Evolutionary conservation across 2,329 filamentous ascomycete genomes (phyloP).

Genomic region (Claviceps monticola): DNA sequence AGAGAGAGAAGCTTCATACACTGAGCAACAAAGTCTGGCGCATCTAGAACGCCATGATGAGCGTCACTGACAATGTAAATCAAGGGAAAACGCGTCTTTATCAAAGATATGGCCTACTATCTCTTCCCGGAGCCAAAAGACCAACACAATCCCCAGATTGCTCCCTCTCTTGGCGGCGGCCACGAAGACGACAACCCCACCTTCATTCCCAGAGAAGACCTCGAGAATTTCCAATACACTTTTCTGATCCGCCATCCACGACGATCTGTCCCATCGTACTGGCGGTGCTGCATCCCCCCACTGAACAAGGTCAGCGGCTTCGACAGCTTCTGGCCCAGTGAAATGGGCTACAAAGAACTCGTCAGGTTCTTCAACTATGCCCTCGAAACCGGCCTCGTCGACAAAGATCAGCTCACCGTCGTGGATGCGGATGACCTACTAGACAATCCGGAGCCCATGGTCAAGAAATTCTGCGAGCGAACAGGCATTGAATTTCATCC

Average conservation of each 20-base stretch:
- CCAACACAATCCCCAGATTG: constrained; percentile 50
- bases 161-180: constrained; percentile 62
- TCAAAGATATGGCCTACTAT: constrained; percentile 97
- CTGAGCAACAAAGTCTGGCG: background rate
- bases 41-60: background rate
- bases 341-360: constrained; percentile 85
- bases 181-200: constrained; percentile 63
- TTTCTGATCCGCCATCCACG: constrained; percentile 96
- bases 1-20: too few relatives aligned
- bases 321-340: constrained; percentile 69
- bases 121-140: constrained; percentile 59
- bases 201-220: constrained; percentile 56
- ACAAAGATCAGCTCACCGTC: constrained; percentile 63
- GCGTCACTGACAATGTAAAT: background rate
- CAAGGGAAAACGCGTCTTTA: constrained; percentile 83
- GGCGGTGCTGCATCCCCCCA: constrained; percentile 83
- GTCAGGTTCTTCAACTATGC: constrained; percentile 80
- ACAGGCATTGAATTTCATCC: constrained; percentile 64
- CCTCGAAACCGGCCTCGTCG: constrained; percentile 52
- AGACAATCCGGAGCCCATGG: constrained; percentile 63
- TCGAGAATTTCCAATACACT: constrained; percentile 80
- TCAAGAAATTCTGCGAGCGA: constrained; percentile 68
- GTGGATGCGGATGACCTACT: constrained; percentile 91
- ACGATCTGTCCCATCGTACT: constrained; percentile 83
- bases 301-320: constrained; percentile 73